Percentiles rank a stretch among this genome's conserved stretches.
These are phyloP conservation scores for Haplosporangium gracile DNA, from an alignment of 192 early-diverging fungal species.

Conservation along the genomic window DNA sequence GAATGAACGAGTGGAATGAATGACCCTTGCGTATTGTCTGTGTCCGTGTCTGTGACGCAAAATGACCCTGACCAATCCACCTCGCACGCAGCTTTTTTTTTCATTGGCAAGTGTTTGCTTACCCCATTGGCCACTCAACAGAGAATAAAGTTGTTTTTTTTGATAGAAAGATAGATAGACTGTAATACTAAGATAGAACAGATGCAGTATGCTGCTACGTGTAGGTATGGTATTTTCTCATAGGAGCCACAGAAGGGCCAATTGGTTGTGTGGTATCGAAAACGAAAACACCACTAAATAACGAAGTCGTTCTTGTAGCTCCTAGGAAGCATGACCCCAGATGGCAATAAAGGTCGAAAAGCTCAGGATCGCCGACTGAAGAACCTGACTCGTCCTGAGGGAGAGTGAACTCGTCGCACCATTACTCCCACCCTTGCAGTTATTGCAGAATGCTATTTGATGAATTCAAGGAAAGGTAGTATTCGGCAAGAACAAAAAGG, in stretches of 20 bases:
- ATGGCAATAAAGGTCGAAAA: not conserved
- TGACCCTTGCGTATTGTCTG: not conserved
- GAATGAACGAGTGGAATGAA: not conserved
- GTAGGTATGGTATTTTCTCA: no score
- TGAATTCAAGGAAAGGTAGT: not conserved
- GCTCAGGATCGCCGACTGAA: not conserved
- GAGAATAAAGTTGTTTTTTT: no score
- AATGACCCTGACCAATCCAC: not conserved
- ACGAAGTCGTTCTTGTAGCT: not conserved
- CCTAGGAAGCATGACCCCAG: not conserved
- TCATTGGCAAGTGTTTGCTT: not conserved
- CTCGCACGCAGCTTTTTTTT: not conserved
- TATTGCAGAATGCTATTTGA: not conserved
- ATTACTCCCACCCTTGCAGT: not conserved
- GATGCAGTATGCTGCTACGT: no score
- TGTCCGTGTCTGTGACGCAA: not conserved
- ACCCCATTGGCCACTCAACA: no score
- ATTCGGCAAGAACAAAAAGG: not conserved
- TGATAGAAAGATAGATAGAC: no score
- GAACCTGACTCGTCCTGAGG: not conserved
- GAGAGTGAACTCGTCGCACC: not conserved
- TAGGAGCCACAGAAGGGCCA: no score
- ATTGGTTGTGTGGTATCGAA: no score
- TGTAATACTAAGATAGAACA: no score
- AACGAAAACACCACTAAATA: not conserved